Evolutionary conservation across 192 early-diverging fungal species (phyloP).

Genomic region (Umbelopsis vinacea): DNA sequence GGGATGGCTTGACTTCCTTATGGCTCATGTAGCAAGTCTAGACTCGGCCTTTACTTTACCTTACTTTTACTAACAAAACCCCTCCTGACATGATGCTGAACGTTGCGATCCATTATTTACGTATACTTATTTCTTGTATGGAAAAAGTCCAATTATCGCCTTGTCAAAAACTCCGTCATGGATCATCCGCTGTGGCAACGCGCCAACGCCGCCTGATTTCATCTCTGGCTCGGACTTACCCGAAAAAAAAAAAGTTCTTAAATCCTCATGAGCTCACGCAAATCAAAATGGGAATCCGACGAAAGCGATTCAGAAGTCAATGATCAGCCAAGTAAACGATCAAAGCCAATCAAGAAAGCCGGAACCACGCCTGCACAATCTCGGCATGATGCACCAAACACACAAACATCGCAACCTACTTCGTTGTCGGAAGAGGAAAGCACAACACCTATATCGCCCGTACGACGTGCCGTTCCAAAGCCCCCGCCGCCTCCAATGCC

Average conservation of each 20-base stretch:
- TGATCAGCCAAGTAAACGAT: not conserved
- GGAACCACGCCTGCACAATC: not conserved
- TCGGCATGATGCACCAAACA: not conserved
- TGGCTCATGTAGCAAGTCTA: not conserved
- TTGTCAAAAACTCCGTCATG: no score
- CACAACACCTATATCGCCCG: not conserved
- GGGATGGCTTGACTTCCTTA: not conserved
- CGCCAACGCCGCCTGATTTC: no score
- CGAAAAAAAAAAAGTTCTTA: not conserved
- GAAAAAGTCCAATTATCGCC: no score
- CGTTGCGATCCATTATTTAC: no score
- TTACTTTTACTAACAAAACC: no score
- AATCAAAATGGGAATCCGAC: conserved; percentile 31
- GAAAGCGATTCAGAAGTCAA: conserved; percentile 20
- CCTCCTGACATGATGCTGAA: no score
- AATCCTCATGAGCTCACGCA: conserved; percentile 20
- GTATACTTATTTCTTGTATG: no score
- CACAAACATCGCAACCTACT: not conserved
- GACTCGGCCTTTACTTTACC: not conserved
- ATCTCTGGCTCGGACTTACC: not conserved
- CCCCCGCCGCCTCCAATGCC: conserved; percentile 42
- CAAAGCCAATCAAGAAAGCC: not conserved
- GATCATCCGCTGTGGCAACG: no score
- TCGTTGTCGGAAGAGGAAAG: not conserved
- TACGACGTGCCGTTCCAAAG: conserved; percentile 4